phyloP scores from a whole-genome alignment of 108 stramenopile species.

The Nannochloropsis gaditana region DNA sequence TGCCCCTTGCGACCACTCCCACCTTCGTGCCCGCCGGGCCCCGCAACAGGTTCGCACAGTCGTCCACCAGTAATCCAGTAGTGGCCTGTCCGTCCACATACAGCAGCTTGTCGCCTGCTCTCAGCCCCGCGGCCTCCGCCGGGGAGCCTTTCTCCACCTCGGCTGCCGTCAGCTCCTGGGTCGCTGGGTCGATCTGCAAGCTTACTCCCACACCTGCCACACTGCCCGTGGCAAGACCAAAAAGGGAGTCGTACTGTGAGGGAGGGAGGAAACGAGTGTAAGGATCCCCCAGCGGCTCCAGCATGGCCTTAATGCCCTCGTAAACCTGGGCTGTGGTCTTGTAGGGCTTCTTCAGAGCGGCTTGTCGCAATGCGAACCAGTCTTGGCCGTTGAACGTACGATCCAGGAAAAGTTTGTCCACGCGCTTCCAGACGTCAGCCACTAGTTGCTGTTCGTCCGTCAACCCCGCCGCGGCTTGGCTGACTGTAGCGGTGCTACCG shows the following conservation, averaged over 20 bases:
- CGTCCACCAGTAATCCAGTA: constrained; percentile 32
- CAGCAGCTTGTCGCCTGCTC: constrained; percentile 43
- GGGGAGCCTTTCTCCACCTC: constrained; percentile 40
- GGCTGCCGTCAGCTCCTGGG: constrained; percentile 21
- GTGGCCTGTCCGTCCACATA: constrained; percentile 40
- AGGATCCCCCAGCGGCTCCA: constrained; percentile 72
- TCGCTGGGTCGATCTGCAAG: constrained; percentile 25
- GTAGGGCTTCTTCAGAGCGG: constrained; percentile 55
- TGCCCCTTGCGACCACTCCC: constrained; percentile 61
- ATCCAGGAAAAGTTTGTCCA: constrained; percentile 77
- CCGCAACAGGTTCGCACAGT: constrained; percentile 43
- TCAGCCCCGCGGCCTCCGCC: constrained; percentile 41
- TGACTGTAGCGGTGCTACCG: not conserved
- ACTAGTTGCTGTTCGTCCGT: constrained; percentile 34
- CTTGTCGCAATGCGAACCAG: constrained; percentile 79
- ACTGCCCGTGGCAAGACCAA: constrained; percentile 55
- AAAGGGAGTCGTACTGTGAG: constrained; percentile 79
- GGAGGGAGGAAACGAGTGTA: constrained; percentile 88
- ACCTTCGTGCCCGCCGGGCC: constrained; percentile 46
- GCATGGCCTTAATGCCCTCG: constrained; percentile 37
- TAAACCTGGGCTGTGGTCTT: constrained; percentile 34
- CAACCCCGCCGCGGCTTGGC: not conserved
- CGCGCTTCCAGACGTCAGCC: constrained; percentile 54
- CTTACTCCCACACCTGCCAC: constrained; percentile 40
- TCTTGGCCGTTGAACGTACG: constrained; percentile 86